These are phyloP conservation scores for Kondoa malvinella DNA, from an alignment of 768 basidiomycete genomes.

Conservation along the genomic window DNA sequence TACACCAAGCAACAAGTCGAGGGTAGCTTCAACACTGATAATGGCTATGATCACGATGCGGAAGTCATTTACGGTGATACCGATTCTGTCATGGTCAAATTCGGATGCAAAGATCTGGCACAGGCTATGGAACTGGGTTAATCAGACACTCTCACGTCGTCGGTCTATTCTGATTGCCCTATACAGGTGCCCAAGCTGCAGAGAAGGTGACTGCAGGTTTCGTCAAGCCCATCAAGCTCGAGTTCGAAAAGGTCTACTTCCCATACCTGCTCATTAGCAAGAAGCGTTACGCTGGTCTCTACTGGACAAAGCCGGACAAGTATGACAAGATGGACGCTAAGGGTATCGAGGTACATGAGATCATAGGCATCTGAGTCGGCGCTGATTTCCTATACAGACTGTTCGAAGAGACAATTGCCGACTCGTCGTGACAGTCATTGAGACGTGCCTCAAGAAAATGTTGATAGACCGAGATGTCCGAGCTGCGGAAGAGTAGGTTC, in stretches of 20 bases:
- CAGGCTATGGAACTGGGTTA: conserved; percentile 78
- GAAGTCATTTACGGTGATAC: conserved; percentile 97
- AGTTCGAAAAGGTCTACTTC: conserved; percentile 98
- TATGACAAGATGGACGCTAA: conserved; percentile 99
- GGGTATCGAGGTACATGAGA: conserved; percentile 69
- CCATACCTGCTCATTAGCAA: conserved; percentile 96
- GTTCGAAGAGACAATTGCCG: conserved; percentile 96
- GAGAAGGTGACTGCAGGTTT: conserved; percentile 79
- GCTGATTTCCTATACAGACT: conserved; percentile 42
- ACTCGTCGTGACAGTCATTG: conserved; percentile 93
- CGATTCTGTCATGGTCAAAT: conserved; percentile 97
- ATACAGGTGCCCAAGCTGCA: conserved; percentile 72
- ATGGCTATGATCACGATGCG: conserved; percentile 67
- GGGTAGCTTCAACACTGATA: conserved; percentile 7
- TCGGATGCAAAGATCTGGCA: conserved; percentile 71
- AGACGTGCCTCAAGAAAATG: conserved; percentile 96
- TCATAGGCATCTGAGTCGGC: background rate
- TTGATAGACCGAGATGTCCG: conserved; percentile 85
- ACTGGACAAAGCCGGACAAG: conserved; percentile 89
- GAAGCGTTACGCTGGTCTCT: conserved; percentile 93
- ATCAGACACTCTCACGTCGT: background rate
- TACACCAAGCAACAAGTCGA: conserved; percentile 60
- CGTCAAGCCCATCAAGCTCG: conserved; percentile 87
- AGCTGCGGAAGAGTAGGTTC: conserved; percentile 57
- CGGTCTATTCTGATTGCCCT: background rate